Conservation (phyloP, 78 protist species). For the Dictyostelium firmibasis region DNA sequence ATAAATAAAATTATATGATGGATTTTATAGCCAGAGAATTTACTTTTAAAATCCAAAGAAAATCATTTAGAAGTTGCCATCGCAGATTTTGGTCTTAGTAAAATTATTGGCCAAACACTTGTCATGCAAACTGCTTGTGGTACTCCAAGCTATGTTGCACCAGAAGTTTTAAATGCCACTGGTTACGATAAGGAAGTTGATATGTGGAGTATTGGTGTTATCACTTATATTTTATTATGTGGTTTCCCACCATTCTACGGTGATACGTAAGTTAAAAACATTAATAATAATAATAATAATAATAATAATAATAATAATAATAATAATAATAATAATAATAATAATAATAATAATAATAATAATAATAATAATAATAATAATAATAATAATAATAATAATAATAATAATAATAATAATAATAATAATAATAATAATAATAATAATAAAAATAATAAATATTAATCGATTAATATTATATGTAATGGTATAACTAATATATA, state of each 20-base stretch:
- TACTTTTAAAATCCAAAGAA: constrained; percentile 47
- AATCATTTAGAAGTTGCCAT: constrained; percentile 79
- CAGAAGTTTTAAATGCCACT: constrained; percentile 79
- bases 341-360: no score
- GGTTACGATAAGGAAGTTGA: constrained; percentile 85
- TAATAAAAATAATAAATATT: no score
- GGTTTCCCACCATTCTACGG: constrained; percentile 88
- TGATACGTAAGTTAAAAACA: constrained; percentile 16
- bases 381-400: no score
- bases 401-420: no score
- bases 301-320: no score
- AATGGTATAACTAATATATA: no score
- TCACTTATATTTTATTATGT: constrained; percentile 80
- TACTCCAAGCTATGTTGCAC: constrained; percentile 86
- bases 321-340: no score
- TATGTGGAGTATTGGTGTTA: constrained; percentile 87
- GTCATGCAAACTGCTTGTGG: constrained; percentile 90
- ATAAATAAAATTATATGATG: background rate
- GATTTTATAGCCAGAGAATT: constrained; percentile 87
- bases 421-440: no score
- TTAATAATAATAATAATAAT: no score
- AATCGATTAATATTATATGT: no score
- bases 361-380: no score
- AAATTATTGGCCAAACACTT: constrained; percentile 55
- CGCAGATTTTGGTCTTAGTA: constrained; percentile 92